These are phyloP conservation scores for barrel medic (Medicago truncatula) DNA, from an alignment of 306 rosid genomes.

Conservation along the genomic window MtrunA17r5.0-ANR NC_053045.1:59651001-59651500, in stretches of 20 bases:
- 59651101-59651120: conserved; percentile 21
- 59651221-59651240: conserved; percentile 22
- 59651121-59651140: no score
- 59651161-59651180: conserved; percentile 13
- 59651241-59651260: conserved; percentile 22
- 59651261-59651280: conserved; percentile 21
- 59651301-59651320: conserved; percentile 10
- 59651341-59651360: conserved; percentile 32
- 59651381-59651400: no score
- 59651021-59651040: conserved; percentile 81
- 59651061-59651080: no score
- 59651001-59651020: conserved; percentile 84
- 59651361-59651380: not conserved
- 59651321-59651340: conserved; percentile 1
- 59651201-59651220: conserved; percentile 19
- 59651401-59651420: no score
- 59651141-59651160: not conserved
- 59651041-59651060: conserved; percentile 69
- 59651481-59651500: no score
- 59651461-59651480: no score
- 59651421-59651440: no score
- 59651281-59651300: conserved; percentile 5
- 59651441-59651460: no score
- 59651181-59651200: conserved; percentile 8
- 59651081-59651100: conserved; percentile 78